phyloP scores from a whole-genome alignment of 768 basidiomycete species.

The Termitomyces sp. region DNA sequence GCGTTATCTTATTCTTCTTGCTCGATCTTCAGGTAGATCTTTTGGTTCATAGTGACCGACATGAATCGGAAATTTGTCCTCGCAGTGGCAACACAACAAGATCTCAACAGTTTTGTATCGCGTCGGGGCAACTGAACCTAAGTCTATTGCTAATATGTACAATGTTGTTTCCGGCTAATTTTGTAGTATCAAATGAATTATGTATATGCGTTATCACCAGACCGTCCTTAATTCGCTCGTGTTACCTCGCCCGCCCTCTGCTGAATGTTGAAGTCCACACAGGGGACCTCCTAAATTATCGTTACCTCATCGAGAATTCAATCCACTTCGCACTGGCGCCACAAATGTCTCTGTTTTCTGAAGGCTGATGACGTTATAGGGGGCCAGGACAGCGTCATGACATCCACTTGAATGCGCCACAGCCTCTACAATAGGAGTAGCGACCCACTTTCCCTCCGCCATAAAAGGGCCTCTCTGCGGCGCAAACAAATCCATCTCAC shows the following conservation, averaged over 20 bases:
- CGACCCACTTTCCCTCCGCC: constrained; percentile 3
- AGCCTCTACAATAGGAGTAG: constrained; percentile 2
- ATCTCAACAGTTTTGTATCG: constrained; percentile 59
- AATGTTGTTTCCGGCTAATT: neutral
- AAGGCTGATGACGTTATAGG: neutral
- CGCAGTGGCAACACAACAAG: constrained; percentile 71
- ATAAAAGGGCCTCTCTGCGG: neutral
- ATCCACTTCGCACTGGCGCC: neutral
- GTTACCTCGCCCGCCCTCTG: neutral
- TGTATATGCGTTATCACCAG: neutral
- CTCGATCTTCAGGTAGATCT: neutral
- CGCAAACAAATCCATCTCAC: neutral
- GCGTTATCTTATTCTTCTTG: constrained; percentile 10
- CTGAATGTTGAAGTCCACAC: neutral
- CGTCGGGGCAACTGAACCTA: constrained; percentile 36
- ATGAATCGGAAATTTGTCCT: constrained; percentile 75
- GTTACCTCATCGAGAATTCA: neutral
- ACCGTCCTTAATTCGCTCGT: neutral
- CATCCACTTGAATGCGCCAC: constrained; percentile 1
- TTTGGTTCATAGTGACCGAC: constrained; percentile 69
- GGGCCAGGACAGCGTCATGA: neutral
- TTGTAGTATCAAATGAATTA: neutral
- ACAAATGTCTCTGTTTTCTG: neutral
- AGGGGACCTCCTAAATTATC: neutral
- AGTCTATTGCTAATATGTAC: neutral